Base-by-base conservation (phyloP, 2,329 filamentous ascomycete species). In the Aotearoamyces nothofagi region DNA sequence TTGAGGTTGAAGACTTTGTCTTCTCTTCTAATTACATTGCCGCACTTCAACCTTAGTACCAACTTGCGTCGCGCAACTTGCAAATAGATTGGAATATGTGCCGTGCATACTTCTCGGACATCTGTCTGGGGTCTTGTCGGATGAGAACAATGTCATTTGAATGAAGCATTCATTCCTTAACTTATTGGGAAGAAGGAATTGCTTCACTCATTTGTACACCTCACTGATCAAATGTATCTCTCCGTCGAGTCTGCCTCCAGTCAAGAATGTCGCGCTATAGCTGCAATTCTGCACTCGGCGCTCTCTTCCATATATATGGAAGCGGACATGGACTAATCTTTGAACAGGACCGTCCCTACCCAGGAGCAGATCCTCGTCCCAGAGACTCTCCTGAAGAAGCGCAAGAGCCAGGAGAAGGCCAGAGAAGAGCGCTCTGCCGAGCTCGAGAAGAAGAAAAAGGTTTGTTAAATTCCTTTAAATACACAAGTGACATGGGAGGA, bases 361-460 rank as follows among this genome's bases (percentile, higher is more conserved):
- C 66, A 86, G 63, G 82, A 94, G 61, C 80, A 96, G 61, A 76
- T 98, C 60, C 71, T 96, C 60, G 83, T 96, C 57, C 90, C 90
- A 50, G 90, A 98, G 82, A 98, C 90, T 52, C 82, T 98, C 55
- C 76, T 98, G 62, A 98, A 98, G 81, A 98, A 98, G 83, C 82
- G 90, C 70, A 98, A 98, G 84, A 83, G 75, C 61, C 87, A 94
- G 69, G 90, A 98, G 77, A 93, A 94, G 77, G 84, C 86, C 59
- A 81, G 86, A 60, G 86, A 90, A 60, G 81, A 87, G 65, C 78
- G 77, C 58, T 61, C 69, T 47, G 70, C 79, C 44, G 80, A 81
- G 53, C 59, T 74, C 45, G 71, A 84, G 63, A 80, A 92, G 71
- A 80, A 76, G 63, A 90, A 90, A 69, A 71, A 82, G 69, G 90